Percentiles rank a stretch among this genome's conserved stretches.
phyloP scores from a whole-genome alignment of 2,329 filamentous ascomycete genomes.

The Delphinella strobiligena region DNA sequence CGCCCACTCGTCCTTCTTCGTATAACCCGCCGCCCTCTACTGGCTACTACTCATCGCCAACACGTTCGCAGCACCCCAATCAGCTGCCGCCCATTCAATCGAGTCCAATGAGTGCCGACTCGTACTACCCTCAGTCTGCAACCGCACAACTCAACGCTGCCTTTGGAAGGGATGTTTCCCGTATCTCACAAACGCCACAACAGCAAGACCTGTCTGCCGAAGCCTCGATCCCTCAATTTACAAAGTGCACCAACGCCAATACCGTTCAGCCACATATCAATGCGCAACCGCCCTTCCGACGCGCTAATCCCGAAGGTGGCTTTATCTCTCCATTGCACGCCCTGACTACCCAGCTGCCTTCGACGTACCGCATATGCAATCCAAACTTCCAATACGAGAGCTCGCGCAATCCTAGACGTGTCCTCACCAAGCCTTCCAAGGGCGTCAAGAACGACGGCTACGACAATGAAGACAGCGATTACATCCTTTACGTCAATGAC shows the following conservation, averaged over 20 bases:
- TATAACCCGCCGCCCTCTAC: slow-evolving; percentile 59
- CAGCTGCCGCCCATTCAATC: slow-evolving; percentile 67
- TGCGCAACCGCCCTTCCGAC: slow-evolving; percentile 74
- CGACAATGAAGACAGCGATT: slow-evolving; percentile 98
- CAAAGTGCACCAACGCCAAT: slow-evolving; percentile 57
- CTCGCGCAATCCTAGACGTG: slow-evolving; percentile 85
- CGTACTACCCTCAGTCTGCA: slow-evolving; percentile 56
- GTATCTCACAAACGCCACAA: slow-evolving; percentile 3
- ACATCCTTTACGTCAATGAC: slow-evolving; percentile 98
- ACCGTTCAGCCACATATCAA: slow-evolving; percentile 79
- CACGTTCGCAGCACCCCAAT: slow-evolving; percentile 35
- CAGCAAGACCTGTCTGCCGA: slow-evolving; percentile 20
- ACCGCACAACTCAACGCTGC: slow-evolving; percentile 60
- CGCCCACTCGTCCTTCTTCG: slow-evolving; percentile 11
- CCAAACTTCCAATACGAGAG: slow-evolving; percentile 98
- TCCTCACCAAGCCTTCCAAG: slow-evolving; percentile 97
- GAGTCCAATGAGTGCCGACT: slow-evolving; percentile 19
- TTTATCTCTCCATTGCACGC: slow-evolving; percentile 98
- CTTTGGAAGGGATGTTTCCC: slow-evolving; percentile 36
- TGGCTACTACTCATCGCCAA: slow-evolving; percentile 46
- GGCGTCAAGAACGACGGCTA: slow-evolving; percentile 97
- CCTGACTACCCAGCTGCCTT: slow-evolving; percentile 80
- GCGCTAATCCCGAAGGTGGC: slow-evolving; percentile 90
- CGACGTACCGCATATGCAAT: slow-evolving; percentile 97
- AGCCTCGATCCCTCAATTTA: slow-evolving; percentile 76